phyloP scores from a whole-genome alignment of 495 filamentous ascomycete species.

The Eremomyces bilateralis region DNA sequence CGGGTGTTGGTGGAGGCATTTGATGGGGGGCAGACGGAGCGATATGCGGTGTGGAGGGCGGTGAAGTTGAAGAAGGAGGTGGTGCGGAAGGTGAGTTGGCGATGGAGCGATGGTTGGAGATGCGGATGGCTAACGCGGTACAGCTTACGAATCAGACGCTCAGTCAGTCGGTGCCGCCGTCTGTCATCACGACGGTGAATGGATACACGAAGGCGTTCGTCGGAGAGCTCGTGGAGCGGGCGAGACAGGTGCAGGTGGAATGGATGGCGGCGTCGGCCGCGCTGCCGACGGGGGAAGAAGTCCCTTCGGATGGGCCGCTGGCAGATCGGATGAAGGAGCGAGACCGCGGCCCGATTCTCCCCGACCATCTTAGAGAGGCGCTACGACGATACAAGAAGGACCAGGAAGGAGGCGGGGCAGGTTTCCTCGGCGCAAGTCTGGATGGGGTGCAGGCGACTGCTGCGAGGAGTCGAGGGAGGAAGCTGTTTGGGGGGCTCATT shows the following conservation, averaged over 20 bases:
- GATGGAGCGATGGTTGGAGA: no score
- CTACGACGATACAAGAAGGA: slow-evolving; percentile 48
- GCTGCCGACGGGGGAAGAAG: not conserved
- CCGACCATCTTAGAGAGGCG: slow-evolving; percentile 66
- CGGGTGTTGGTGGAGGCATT: slow-evolving; percentile 45
- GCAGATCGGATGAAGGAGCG: slow-evolving; percentile 16
- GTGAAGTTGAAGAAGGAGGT: slow-evolving; percentile 10
- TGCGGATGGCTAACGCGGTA: no score
- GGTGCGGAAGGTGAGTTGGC: no score
- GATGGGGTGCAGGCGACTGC: slow-evolving; percentile 24
- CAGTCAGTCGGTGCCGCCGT: slow-evolving; percentile 62
- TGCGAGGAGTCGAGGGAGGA: slow-evolving; percentile 16
- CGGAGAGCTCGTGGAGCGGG: slow-evolving; percentile 63
- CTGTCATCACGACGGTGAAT: slow-evolving; percentile 58
- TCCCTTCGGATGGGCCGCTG: slow-evolving; percentile 4
- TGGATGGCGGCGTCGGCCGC: slow-evolving; percentile 34
- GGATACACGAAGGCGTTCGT: slow-evolving; percentile 68
- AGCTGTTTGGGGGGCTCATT: slow-evolving; percentile 21
- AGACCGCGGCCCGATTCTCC: slow-evolving; percentile 47
- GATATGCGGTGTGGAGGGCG: slow-evolving; percentile 54
- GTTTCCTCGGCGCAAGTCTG: slow-evolving; percentile 48
- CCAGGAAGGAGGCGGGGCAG: slow-evolving; percentile 42
- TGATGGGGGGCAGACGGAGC: slow-evolving; percentile 39
- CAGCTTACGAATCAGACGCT: slow-evolving; percentile 76
- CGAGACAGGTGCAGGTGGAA: slow-evolving; percentile 56